Evolutionary conservation across 75 land plant species (phyloP).

Genomic region (Azolla pinnata): DNA sequence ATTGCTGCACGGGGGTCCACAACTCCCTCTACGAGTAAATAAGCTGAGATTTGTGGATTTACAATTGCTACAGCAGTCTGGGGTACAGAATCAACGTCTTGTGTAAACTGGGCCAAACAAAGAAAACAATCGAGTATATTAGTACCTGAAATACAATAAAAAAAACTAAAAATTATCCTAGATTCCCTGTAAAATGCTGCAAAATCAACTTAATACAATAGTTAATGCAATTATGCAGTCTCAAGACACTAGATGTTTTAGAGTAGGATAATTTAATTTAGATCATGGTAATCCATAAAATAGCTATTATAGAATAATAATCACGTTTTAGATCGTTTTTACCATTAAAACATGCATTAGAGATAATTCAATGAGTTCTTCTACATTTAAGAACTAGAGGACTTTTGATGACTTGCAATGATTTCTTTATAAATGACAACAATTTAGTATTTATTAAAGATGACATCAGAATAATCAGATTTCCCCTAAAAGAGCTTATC

Average conservation of each 20-base stretch:
- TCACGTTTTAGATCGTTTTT: too few species aligned
- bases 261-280: too few species aligned
- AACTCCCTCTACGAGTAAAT: slow-evolving; percentile 47
- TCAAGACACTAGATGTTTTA: too few species aligned
- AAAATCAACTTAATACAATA: too few species aligned
- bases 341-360: too few species aligned
- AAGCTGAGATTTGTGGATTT: slow-evolving; percentile 58
- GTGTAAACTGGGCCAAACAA: slow-evolving; percentile 2
- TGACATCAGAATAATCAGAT: background rate
- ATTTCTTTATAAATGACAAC: background rate
- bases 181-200: too few species aligned
- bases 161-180: background rate
- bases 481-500: background rate
- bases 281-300: too few species aligned
- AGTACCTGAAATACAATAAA: background rate
- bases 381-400: too few species aligned
- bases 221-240: too few species aligned
- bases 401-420: background rate
- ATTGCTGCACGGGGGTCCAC: slow-evolving; percentile 50
- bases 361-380: too few species aligned
- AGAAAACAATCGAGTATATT: background rate
- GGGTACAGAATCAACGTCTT: slow-evolving; percentile 37
- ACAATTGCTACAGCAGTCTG: slow-evolving; percentile 53
- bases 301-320: too few species aligned
- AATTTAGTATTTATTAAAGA: background rate